Conservation (phyloP, 2,329 filamentous ascomycete genomes). For the Berkeleyomyces rouxiae region DNA sequence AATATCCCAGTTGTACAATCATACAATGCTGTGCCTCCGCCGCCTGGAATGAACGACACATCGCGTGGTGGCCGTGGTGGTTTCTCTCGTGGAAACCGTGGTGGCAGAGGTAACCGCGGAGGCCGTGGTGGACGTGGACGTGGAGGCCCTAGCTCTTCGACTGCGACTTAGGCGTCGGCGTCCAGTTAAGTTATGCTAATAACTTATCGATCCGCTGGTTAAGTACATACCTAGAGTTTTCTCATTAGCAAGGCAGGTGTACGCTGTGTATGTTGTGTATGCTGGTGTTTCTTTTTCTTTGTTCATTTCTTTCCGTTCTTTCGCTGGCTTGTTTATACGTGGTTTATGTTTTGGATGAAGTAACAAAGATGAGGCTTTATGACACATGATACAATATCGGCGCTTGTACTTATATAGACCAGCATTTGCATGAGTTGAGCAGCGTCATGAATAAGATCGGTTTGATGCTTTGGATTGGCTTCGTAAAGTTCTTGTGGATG, state of each 20-base stretch:
- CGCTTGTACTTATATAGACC: background rate
- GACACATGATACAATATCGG: background rate
- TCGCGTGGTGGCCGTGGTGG: conserved; percentile 22
- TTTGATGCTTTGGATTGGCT: background rate
- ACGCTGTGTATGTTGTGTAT: background rate
- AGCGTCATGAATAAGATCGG: background rate
- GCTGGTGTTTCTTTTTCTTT: background rate
- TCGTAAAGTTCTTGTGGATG: background rate
- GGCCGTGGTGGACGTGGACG: conserved; percentile 23
- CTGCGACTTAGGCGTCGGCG: conserved; percentile 2
- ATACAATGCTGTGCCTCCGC: conserved; percentile 41
- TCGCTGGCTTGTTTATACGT: background rate
- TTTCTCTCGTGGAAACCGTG: conserved; percentile 23
- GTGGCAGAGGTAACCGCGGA: conserved; percentile 19
- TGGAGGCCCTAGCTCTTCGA: conserved; percentile 16
- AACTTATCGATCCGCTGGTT: background rate
- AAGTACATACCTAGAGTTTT: background rate
- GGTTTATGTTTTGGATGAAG: background rate
- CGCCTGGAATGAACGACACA: conserved; percentile 39
- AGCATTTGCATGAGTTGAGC: background rate
- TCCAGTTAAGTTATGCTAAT: conserved; percentile 14
- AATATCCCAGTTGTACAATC: conserved; percentile 7
- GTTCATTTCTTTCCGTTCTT: background rate
- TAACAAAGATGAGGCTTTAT: background rate
- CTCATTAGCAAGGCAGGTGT: background rate